Evolutionary conservation across 2,329 filamentous ascomycete genomes (phyloP).

Genomic region (Rasamsonia emersonii): DNA sequence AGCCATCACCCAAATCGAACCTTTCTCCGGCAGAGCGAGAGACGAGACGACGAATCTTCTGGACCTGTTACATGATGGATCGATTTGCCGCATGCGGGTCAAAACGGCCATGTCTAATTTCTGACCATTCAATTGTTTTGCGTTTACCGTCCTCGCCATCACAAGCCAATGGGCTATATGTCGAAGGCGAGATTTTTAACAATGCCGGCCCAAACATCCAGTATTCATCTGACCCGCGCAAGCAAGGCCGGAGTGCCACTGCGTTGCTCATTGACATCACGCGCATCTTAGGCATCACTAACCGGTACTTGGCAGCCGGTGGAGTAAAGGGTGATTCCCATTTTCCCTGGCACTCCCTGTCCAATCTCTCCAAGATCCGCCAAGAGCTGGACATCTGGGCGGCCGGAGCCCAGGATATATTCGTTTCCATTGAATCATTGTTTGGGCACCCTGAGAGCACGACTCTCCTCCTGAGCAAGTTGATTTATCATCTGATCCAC

Average conservation of each 20-base stretch:
- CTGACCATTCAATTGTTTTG: slow-evolving; percentile 66
- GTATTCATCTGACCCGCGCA: slow-evolving; percentile 59
- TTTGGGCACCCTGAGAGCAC: slow-evolving; percentile 74
- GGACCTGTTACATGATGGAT: slow-evolving; percentile 81
- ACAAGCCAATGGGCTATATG: slow-evolving; percentile 49
- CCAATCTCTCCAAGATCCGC: slow-evolving; percentile 75
- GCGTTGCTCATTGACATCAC: slow-evolving; percentile 79
- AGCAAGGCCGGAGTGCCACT: slow-evolving; percentile 64
- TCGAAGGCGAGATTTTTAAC: slow-evolving; percentile 76
- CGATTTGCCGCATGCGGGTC: slow-evolving; percentile 76
- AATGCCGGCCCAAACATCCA: slow-evolving; percentile 69
- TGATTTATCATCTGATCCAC: slow-evolving; percentile 79
- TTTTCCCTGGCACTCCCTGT: slow-evolving; percentile 83
- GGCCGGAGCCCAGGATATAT: slow-evolving; percentile 68
- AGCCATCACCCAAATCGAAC: slow-evolving; percentile 55
- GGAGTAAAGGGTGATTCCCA: slow-evolving; percentile 84
- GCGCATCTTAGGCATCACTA: slow-evolving; percentile 73
- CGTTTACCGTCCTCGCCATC: slow-evolving; percentile 67
- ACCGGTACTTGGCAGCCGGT: slow-evolving; percentile 73
- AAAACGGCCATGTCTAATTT: slow-evolving; percentile 69
- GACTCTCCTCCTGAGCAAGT: slow-evolving; percentile 70
- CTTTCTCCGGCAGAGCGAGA: slow-evolving; percentile 63
- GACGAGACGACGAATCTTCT: slow-evolving; percentile 71
- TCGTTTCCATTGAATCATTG: slow-evolving; percentile 63
- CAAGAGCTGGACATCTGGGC: slow-evolving; percentile 82